Percentiles rank a stretch among this genome's conserved stretches.
Evolutionary conservation across 2,329 filamentous ascomycete species (phyloP).

Genomic region (Aaosphaeria pasadenensis): DNA sequence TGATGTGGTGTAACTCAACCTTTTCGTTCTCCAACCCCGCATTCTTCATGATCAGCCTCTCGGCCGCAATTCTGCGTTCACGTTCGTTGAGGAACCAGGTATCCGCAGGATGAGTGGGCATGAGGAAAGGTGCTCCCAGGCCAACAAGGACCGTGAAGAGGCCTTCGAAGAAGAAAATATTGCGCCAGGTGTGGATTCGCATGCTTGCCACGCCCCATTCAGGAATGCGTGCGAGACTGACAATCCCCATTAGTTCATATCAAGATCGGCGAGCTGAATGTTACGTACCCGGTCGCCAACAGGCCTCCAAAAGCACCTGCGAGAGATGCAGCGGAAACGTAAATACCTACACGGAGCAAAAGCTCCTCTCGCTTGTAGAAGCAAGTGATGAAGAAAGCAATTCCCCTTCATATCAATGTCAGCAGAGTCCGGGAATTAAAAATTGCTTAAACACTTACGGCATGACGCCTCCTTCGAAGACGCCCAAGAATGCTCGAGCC

Average conservation of each 20-base stretch:
- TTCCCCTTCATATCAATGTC: slow-evolving; percentile 25
- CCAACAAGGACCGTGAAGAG: slow-evolving; percentile 53
- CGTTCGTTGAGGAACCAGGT: slow-evolving; percentile 52
- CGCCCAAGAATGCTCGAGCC: slow-evolving; percentile 50
- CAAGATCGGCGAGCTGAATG: slow-evolving; percentile 5
- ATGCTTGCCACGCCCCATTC: slow-evolving; percentile 47
- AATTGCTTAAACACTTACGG: slow-evolving; percentile 32
- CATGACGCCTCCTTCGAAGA: slow-evolving; percentile 59
- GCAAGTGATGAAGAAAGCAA: slow-evolving; percentile 52
- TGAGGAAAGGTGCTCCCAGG: slow-evolving; percentile 48
- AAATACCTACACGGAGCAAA: slow-evolving; percentile 55
- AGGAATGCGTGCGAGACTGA: slow-evolving; percentile 43
- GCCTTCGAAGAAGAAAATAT: slow-evolving; percentile 63
- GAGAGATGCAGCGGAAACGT: slow-evolving; percentile 54
- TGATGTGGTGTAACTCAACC: slow-evolving; percentile 50
- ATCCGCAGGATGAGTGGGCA: slow-evolving; percentile 50
- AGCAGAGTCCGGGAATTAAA: background rate
- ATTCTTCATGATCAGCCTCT: slow-evolving; percentile 52
- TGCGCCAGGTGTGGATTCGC: slow-evolving; percentile 44
- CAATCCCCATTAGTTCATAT: no score
- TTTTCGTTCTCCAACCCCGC: slow-evolving; percentile 46
- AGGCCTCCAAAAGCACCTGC: slow-evolving; percentile 59
- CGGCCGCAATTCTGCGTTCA: slow-evolving; percentile 54
- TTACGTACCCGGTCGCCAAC: slow-evolving; percentile 51
- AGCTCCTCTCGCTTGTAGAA: slow-evolving; percentile 58